Base-by-base conservation (phyloP, 129 eudicot genomes). In the Artemisia annua region DNA sequence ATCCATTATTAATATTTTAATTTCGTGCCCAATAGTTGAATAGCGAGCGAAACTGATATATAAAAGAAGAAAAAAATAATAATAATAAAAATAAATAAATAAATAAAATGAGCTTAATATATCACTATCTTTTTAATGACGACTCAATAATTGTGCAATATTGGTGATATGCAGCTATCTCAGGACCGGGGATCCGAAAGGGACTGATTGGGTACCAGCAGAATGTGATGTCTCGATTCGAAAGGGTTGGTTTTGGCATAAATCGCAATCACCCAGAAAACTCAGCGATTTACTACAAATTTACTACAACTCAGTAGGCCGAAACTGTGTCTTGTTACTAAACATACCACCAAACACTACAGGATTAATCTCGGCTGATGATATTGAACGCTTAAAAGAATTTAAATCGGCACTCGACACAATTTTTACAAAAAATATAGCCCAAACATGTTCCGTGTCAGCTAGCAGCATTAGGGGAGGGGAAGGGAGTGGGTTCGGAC, bases 181-280 rank as follows among this genome's bases (percentile, higher is more conserved):
- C 62, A 82, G 48, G 74, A 87, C 87, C 15, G 97, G 98, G 0
- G 98, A 93, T 61, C 82, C 92, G 6, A 84, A 61, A 72, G 97
- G 98, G 20, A 87, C 87, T 0, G 89, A 93, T 58, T 93, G 98
- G 98, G 11, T 93, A 30, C 98, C 98, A 9, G 83, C 97, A 1
- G 98, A 93, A 67, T 93, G 98, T 19, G 98, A 93, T 75, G 97
- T 90, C 17, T 90, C 96, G 0, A 79, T 93, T 54, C 81, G 97
- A 43, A 30, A 70, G 9, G 98, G 98, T 8, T 93, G 98, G 97
- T 93, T 93, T 77, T 93, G 98, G 98, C 98, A 93, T 66, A 86
- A 88, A 86, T 84, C 90, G 0, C 74, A 93, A 65, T 55, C 81
- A 1, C 97, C 96, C 0, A 93, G 86, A 70, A 79, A 73, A 70